phyloP scores from a whole-genome alignment of 2,329 filamentous ascomycete genomes.

The Botrytis paeoniae region DNA sequence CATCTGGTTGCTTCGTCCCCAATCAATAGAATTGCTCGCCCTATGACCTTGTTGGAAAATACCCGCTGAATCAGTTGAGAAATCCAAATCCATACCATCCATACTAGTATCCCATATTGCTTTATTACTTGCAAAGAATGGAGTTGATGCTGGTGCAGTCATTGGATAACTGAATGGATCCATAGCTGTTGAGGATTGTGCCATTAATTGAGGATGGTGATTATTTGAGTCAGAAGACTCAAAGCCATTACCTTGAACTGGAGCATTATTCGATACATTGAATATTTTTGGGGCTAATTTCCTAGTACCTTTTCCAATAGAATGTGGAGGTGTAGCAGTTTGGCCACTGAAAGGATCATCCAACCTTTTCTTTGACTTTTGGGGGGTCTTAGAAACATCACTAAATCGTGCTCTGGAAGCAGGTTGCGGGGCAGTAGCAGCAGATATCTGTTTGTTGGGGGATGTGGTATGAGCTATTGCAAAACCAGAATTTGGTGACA shows the following conservation, averaged over 20 bases:
- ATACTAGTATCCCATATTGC: conserved; percentile 55
- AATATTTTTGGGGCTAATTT: conserved; percentile 48
- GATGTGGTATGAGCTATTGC: conserved; percentile 52
- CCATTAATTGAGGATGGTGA: conserved; percentile 49
- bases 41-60: conserved; percentile 42
- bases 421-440: conserved; percentile 49
- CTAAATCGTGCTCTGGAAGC: conserved; percentile 29
- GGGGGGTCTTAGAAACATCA: conserved; percentile 42
- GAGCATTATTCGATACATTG: conserved; percentile 37
- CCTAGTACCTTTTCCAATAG: conserved; percentile 51
- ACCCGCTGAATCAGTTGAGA: conserved; percentile 42
- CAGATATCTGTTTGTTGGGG: conserved; percentile 55
- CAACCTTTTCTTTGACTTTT: conserved; percentile 39
- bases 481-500: conserved; percentile 51
- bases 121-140: conserved; percentile 44
- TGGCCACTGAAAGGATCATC: conserved; percentile 42
- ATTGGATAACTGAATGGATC: conserved; percentile 61
- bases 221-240: conserved; percentile 27
- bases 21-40: conserved; percentile 53
- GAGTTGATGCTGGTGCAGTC: conserved; percentile 52
- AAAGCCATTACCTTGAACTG: conserved; percentile 32
- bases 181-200: conserved; percentile 47
- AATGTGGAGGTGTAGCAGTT: conserved; percentile 59
- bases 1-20: conserved; percentile 54
- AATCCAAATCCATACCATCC: conserved; percentile 59